phyloP scores from a whole-genome alignment of 2,329 filamentous ascomycete genomes.

The Paecilomyces dactylethromorphus region DNA sequence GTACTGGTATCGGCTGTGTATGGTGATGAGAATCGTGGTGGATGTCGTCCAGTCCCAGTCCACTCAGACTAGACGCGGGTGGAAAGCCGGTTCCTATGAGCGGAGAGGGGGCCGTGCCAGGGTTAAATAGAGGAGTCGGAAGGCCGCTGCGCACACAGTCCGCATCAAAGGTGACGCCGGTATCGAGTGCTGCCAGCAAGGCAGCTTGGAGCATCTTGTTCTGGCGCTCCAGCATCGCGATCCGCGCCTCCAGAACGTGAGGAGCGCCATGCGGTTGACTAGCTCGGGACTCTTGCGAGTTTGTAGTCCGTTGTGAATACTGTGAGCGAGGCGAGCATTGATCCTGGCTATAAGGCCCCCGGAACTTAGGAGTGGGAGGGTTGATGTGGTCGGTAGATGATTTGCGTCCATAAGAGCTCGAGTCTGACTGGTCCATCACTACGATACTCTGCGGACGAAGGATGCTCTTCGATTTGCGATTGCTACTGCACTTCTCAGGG shows the following conservation, averaged over 20 bases:
- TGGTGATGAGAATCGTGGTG: background rate
- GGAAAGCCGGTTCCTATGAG: background rate
- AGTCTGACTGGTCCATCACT: background rate
- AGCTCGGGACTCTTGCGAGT: slow-evolving; percentile 13
- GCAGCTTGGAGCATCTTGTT: slow-evolving; percentile 38
- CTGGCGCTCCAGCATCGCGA: slow-evolving; percentile 34
- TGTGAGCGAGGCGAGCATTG: slow-evolving; percentile 17
- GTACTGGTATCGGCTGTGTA: background rate
- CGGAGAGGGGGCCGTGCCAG: background rate
- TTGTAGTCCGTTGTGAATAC: slow-evolving; percentile 15
- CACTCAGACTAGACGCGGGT: background rate
- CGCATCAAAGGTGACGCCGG: slow-evolving; percentile 24
- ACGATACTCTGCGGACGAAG: slow-evolving; percentile 1
- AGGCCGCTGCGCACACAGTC: slow-evolving; percentile 17
- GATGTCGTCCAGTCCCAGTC: background rate
- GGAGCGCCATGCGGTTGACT: slow-evolving; percentile 5
- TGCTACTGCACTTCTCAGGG: background rate
- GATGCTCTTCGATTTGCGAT: background rate
- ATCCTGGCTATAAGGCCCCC: slow-evolving; percentile 4
- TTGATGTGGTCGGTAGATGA: background rate
- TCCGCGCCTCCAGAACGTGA: slow-evolving; percentile 29
- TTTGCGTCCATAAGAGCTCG: background rate
- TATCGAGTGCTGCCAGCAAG: slow-evolving; percentile 33
- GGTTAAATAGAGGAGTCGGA: slow-evolving; percentile 1
- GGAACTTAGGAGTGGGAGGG: background rate